Evolutionary conservation across 768 basidiomycete species (phyloP).

Genomic region (Psilocybe subaeruginosa): DNA sequence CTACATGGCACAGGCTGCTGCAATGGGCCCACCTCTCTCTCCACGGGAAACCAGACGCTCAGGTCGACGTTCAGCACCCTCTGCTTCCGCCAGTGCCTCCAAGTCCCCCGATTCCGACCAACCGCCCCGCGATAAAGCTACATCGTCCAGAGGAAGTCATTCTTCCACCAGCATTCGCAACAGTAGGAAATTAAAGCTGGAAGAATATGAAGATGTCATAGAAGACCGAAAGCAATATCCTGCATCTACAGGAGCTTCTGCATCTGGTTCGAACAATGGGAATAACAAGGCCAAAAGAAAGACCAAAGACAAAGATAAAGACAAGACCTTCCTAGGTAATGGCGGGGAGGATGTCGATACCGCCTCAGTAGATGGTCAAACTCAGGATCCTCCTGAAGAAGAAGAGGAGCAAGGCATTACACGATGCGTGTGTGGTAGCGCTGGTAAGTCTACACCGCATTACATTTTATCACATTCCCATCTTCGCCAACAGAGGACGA

Average conservation of each 20-base stretch:
- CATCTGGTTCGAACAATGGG: conserved; percentile 34
- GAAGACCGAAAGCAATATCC: conserved; percentile 55
- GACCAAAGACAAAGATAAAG: conserved; percentile 66
- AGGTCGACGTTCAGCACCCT: conserved; percentile 71
- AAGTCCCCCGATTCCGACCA: conserved; percentile 77
- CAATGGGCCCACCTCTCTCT: conserved; percentile 80
- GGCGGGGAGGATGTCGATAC: conserved; percentile 26
- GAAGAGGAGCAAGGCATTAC: conserved; percentile 72
- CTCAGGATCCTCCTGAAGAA: conserved; percentile 50
- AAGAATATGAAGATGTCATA: conserved; percentile 67
- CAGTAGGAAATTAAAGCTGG: conserved; percentile 68
- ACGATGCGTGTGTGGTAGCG: conserved; percentile 85
- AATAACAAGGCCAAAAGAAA: conserved; percentile 58
- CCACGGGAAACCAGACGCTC: conserved; percentile 80
- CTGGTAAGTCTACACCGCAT: conserved; percentile 49
- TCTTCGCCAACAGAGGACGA: conserved; percentile 59
- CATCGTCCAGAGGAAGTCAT: conserved; percentile 41
- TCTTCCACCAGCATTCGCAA: conserved; percentile 44
- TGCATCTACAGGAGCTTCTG: conserved; percentile 29
- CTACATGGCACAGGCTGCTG: conserved; percentile 62
- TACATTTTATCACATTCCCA: conserved; percentile 26
- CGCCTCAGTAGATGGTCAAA: conserved; percentile 35
- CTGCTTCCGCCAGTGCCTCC: conserved; percentile 65
- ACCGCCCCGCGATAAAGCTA: conserved; percentile 53
- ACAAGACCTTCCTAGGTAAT: conserved; percentile 31